Base-by-base conservation (phyloP, 345 rosid genomes). In the Syzygium aqueum region DNA sequence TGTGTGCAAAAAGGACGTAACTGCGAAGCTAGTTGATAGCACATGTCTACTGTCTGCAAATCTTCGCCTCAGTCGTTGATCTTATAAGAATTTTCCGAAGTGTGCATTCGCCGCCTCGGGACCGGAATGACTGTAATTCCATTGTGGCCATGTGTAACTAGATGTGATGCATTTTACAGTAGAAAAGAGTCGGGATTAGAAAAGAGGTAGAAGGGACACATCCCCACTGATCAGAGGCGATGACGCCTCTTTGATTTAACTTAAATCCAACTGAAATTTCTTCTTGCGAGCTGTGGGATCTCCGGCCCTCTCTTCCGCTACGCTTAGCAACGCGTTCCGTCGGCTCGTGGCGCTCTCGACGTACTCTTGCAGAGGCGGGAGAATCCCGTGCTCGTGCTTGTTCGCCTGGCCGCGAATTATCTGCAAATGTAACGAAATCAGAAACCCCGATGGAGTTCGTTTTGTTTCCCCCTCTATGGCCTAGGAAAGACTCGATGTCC, bases 301-400 rank as follows among this genome's bases (percentile, higher is more conserved):
- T 46, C 85, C 87, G 19, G 77, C 89, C 87, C 88, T 92, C 89
- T 91, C 91, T 15, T 91, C 92, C 23, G 49, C 90, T 0, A 92
- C 57, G 84, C 92, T 91, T 13, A 84, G 86, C 11, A 95, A 91
- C 16, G 98, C 93, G 87, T 89, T 91, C 78, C 89, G 88, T 33
- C 98, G 88, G 54, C 87, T 92, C 17, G 85, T 49, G 53, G 98
- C 97, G 51, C 98, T 94, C 63, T 90, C 92, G 10, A 94, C 87
- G 92, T 97, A 95, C 88, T 95, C 97, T 56, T 89, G 91, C 59
- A 94, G 77, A 15, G 97, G 96, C 50, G 99, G 99, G 51, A 96
- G 96, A 63, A 87, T 56, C 23, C 87, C 90, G 84, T 89, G 84
- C 85, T 90, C 91, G 3, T 91, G 92, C 87, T 91, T 94, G 1